Conservation (phyloP, 352 stramenopile species). For the Globisporangium megalacanthum region DNA sequence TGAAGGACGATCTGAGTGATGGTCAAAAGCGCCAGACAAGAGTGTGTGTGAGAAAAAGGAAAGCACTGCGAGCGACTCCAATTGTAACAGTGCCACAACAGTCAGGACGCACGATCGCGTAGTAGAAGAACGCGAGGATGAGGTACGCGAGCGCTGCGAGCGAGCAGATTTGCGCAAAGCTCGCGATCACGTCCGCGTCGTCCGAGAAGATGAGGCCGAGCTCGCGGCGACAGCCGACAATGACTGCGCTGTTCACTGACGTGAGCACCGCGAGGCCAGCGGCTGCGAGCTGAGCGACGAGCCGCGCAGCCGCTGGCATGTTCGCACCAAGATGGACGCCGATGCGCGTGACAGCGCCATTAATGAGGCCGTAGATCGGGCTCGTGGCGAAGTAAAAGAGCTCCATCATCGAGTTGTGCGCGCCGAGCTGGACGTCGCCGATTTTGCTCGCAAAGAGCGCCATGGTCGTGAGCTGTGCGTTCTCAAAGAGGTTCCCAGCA, state of each 20-base stretch:
- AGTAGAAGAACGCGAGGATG: slow-evolving; percentile 80
- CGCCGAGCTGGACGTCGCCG: slow-evolving; percentile 63
- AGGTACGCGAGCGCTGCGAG: slow-evolving; percentile 59
- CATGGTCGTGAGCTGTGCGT: slow-evolving; percentile 76
- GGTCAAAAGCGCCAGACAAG: slow-evolving; percentile 1
- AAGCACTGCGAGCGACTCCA: background rate
- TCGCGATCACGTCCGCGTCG: slow-evolving; percentile 50
- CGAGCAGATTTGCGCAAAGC: slow-evolving; percentile 53
- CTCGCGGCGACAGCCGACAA: slow-evolving; percentile 37
- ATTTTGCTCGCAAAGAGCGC: slow-evolving; percentile 66
- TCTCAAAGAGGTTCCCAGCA: slow-evolving; percentile 65
- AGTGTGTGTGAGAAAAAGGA: background rate
- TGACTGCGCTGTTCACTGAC: slow-evolving; percentile 29
- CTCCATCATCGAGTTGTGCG: slow-evolving; percentile 85
- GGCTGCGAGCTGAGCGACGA: slow-evolving; percentile 50
- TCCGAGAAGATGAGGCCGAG: slow-evolving; percentile 73
- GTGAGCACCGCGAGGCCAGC: slow-evolving; percentile 40
- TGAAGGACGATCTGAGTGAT: slow-evolving; percentile 50
- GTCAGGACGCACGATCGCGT: slow-evolving; percentile 41
- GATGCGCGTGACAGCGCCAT: slow-evolving; percentile 56
- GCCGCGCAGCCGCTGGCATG: slow-evolving; percentile 29
- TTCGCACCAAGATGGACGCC: slow-evolving; percentile 54
- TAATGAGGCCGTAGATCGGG: slow-evolving; percentile 67
- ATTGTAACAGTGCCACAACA: no score
- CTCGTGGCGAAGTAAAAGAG: slow-evolving; percentile 78